phyloP scores from a whole-genome alignment of 2,329 filamentous ascomycete species.

The Aspergillus flavus region DNA sequence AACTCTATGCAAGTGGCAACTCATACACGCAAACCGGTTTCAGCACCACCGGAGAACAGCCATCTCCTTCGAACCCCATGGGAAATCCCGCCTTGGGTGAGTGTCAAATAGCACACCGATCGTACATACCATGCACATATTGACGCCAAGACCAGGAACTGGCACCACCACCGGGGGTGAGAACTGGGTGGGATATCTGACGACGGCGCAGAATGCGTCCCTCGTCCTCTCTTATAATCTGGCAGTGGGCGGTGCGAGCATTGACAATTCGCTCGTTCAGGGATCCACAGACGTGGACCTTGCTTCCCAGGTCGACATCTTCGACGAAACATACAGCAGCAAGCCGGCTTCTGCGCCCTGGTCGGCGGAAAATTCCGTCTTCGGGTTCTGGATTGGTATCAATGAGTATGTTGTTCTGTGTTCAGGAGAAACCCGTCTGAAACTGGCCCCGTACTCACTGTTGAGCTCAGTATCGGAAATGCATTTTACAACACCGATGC shows the following conservation, averaged over 20 bases:
- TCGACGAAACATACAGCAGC: conserved; percentile 43
- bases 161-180: conserved; percentile 53
- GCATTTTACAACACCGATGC: conserved; percentile 33
- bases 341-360: conserved; percentile 32
- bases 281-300: conserved; percentile 55
- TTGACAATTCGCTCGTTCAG: conserved; percentile 54
- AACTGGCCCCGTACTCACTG: not conserved
- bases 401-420: conserved; percentile 30
- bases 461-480: conserved; percentile 26
- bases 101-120: not conserved
- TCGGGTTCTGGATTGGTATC: conserved; percentile 39
- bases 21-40: conserved; percentile 65
- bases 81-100: conserved; percentile 57
- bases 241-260: conserved; percentile 57
- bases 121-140: not conserved
- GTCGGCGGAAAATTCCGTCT: conserved; percentile 29
- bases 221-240: conserved; percentile 56
- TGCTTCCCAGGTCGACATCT: conserved; percentile 50
- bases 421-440: not conserved
- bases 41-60: conserved; percentile 54
- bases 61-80: conserved; percentile 58
- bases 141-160: conserved; percentile 42
- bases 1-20: conserved; percentile 51
- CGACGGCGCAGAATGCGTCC: conserved; percentile 51
- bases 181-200: conserved; percentile 57